Conservation (phyloP, 208 protist species). For the Herpetomonas samuelpessoai region DNA sequence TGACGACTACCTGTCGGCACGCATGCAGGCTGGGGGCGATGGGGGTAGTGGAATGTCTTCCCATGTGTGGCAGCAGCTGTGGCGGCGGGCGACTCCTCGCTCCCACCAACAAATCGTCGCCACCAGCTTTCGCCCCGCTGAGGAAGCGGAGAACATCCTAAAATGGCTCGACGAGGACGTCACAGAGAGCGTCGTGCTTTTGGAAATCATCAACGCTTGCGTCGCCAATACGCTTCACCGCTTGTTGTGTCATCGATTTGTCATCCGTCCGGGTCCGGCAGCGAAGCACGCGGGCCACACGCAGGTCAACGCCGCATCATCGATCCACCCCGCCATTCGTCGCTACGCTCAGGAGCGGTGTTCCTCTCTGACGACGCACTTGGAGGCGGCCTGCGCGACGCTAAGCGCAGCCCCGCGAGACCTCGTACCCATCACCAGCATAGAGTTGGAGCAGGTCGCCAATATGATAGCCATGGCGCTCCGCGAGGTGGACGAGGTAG, state of each 20-base stretch:
- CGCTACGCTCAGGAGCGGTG: slow-evolving; percentile 31
- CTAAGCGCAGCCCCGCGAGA: slow-evolving; percentile 5
- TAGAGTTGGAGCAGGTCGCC: slow-evolving; percentile 37
- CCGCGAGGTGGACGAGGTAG: slow-evolving; percentile 53
- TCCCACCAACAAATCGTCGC: slow-evolving; percentile 44
- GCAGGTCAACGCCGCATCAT: not conserved
- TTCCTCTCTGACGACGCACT: slow-evolving; percentile 30
- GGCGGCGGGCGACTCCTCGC: slow-evolving; percentile 52
- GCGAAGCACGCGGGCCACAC: not conserved
- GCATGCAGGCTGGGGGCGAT: slow-evolving; percentile 41
- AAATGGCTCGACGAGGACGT: slow-evolving; percentile 50
- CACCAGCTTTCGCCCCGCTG: slow-evolving; percentile 34
- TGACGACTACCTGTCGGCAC: slow-evolving; percentile 65
- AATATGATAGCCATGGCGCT: slow-evolving; percentile 34
- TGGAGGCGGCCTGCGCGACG: slow-evolving; percentile 31
- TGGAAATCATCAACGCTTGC: slow-evolving; percentile 55
- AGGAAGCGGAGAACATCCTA: slow-evolving; percentile 44
- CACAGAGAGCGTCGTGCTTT: slow-evolving; percentile 23
- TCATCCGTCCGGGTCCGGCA: slow-evolving; percentile 15
- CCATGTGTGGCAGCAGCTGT: slow-evolving; percentile 75
- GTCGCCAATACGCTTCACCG: slow-evolving; percentile 60
- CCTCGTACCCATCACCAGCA: not conserved
- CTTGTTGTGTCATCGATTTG: slow-evolving; percentile 55
- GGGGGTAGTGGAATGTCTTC: slow-evolving; percentile 2
- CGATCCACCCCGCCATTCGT: slow-evolving; percentile 16